Base-by-base conservation (phyloP, 2,329 filamentous ascomycete species). In the Calycina marina region DNA sequence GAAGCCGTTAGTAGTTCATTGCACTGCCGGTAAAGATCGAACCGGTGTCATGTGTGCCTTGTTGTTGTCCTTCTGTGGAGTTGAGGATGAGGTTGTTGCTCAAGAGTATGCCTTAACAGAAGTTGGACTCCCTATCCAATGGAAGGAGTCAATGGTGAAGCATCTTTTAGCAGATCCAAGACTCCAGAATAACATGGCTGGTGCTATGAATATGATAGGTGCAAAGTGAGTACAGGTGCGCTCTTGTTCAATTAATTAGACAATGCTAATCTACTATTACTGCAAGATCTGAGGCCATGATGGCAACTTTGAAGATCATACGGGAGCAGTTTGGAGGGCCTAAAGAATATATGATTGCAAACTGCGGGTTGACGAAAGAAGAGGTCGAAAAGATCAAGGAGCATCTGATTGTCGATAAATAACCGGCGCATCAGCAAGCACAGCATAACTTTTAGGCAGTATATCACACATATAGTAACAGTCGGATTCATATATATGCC, bases 11-110 rank as follows among this genome's bases (percentile, higher is more conserved):
- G 58, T 83, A 5, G 58, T 84, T 5, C 78, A 86, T 48, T 85
- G 80, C 53, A 80, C 77, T 0, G 77, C 76, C 0, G 80, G 80
- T 9, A 86, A 86, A 54, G 80, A 86, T 51, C 64, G 80, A 26
- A 85, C 80, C 0, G 80, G 80, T 2, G 64, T 85, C 4, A 56
- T 83, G 27, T 68, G 71, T 30, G 79, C 76, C 3, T 45, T 86
- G 25, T 50, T 85, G 6, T 60, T 83, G 24, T 56, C 66, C 15
- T 60, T 83, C 16, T 72, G 72, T 6, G 72, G 73, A 4, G 72
- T 81, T 0, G 53, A 61, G 1, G 63, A 72, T 40, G 58, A 67
- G 18, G 50, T 55, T 4, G 63, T 81, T n/a, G 76, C 74, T 0
- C 54, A 64, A 6, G 80, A 86, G 51, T 86, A 85, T 50, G 59